Evolutionary conservation across 139 green algal genomes (phyloP), one percentile per base, ranked within the genome.

Genomic region (Cymbomonas tetramitiformis): DNA sequence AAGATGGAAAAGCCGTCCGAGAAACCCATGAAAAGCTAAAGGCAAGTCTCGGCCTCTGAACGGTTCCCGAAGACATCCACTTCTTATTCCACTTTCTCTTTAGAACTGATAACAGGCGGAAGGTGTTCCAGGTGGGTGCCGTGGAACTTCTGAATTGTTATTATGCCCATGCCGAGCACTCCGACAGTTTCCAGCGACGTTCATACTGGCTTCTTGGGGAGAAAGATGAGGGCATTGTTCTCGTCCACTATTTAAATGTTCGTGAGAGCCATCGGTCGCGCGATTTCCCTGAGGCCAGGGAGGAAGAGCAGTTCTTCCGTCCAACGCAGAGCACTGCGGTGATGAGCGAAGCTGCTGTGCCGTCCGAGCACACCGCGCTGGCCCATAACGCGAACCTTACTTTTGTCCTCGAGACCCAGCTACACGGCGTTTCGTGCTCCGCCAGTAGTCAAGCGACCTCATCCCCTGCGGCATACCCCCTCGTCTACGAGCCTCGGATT

Each of bases 11-110:
- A 47, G 82, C 81, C 8, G 78, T 89, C 12, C 56, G 57, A 10
- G 81, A 89, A 55, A 84, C 81, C 15, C 81, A 89, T 30, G 81
- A 87, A 51, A 89, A 89, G 55, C 71, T 86, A 28, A 89, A 89
- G n/a, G n/a, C n/a, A n/a, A n/a, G n/a, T n/a, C n/a, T n/a, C n/a
- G n/a, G n/a, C n/a, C n/a, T n/a, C 63, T 76, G 76, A 6, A 47
- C 3, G 31, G 15, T 44, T 44, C 15, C 36, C 15, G 36, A 12
- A 44, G 36, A 44, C 12, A 19, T 12, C 15, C 12, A 44, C 15
- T 44, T 44, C 36, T 44, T 15, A 12, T 44, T 15, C 36, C 12
- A 44, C 36, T 44, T 18, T 18, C 38, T n/a, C 38, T 12, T 44
- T 44, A 18, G 18, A 54, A 54, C 38, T 54, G 15, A 15, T 48